phyloP scores from a whole-genome alignment of 306 rosid genomes.

The Vicia sativa region DNA sequence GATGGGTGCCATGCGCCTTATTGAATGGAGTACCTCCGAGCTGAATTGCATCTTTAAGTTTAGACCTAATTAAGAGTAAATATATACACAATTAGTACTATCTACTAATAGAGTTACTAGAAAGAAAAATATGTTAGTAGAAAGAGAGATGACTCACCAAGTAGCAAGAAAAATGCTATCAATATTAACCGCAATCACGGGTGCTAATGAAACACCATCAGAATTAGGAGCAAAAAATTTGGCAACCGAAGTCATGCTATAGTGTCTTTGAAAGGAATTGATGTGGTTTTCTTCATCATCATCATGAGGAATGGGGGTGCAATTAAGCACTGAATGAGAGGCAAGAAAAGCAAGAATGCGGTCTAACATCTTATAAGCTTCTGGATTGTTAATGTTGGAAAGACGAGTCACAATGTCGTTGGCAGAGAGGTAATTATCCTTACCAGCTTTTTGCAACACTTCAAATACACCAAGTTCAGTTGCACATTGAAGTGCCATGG shows the following conservation, averaged over 20 bases:
- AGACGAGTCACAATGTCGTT: not conserved
- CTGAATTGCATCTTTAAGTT: not conserved
- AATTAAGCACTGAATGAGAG: not conserved
- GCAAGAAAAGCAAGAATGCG: not conserved
- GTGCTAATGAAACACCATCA: not conserved
- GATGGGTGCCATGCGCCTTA: not conserved
- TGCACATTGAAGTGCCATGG: constrained; percentile 52
- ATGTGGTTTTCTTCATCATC: not conserved
- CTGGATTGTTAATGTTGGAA: not conserved
- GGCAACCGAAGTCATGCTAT: not conserved
- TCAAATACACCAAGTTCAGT: constrained; percentile 56
- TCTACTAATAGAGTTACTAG: too few species aligned
- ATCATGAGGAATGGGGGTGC: not conserved
- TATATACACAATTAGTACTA: too few species aligned
- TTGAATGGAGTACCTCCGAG: not conserved
- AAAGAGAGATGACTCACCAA: not conserved
- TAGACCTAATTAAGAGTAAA: not conserved
- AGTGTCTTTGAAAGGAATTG: not conserved
- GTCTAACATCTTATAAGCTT: not conserved
- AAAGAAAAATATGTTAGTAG: not conserved
- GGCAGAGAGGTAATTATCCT: constrained; percentile 25
- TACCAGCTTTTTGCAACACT: constrained; percentile 49
- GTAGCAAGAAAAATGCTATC: not conserved
- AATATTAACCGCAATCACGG: not conserved
- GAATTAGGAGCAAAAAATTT: not conserved